Base-by-base conservation (phyloP, 2,329 filamentous ascomycete genomes). In the Aspergillus carbonarius region DNA sequence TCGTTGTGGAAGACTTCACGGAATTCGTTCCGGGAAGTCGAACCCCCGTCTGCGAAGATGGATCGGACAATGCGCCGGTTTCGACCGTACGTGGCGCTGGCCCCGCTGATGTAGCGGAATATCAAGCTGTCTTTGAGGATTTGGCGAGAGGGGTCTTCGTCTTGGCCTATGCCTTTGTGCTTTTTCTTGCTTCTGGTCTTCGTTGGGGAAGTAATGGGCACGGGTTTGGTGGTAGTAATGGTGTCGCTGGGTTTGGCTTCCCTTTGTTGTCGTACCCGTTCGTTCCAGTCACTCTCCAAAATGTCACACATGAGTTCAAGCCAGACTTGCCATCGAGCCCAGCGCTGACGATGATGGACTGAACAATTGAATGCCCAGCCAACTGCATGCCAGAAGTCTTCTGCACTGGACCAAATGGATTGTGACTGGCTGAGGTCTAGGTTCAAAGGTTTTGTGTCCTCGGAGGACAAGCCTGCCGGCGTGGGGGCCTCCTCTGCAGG, bases 291-390 rank as follows among this genome's bases (percentile, higher is more conserved):
- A 44, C 70, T 73, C 60, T 79, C 74, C 1, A 82, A 66, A 1
- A 77, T 68, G 13, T 78, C 73, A 53, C 79, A 74, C 72, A 96
- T 89, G 61, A 89, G 87, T 34, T 88, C 84, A 13, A 98, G 79
- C 90, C 92, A 96, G 7, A 85, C 76, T 66, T 83, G 86, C 92
- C 93, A 98, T 69, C 87, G 83, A 51, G 81, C 83, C 93, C 95
- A 98, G 18, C 93, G 83, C 40, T 84, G 82, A 1, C 86, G 86
- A 65, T 93, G 82, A 32, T 83, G 74, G 1, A 89, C 83, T 53
- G 91, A 93, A 77, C 93, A 98, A 71, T 93, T 95, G 73, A 98
- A 92, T 0, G 91, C 89, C 95, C 95, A 98, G 3, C 93, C 95
- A 0, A 95, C 83, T 0, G 91, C 85, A 42, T 87, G 84, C 92